Base-by-base conservation (phyloP, 2,329 filamentous ascomycete genomes). In the Colletotrichum plurivorum region DNA sequence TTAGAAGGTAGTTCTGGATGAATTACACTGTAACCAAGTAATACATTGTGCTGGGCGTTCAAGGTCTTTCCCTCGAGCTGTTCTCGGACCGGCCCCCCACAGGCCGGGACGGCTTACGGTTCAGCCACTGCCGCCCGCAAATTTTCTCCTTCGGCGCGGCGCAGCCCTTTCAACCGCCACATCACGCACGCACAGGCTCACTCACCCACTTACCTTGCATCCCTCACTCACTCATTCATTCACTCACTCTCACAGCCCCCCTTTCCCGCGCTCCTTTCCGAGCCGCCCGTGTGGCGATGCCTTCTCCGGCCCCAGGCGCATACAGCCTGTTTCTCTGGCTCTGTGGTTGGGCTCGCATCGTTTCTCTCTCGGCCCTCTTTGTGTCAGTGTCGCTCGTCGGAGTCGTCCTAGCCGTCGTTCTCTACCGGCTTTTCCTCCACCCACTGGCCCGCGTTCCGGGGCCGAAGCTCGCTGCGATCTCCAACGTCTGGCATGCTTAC, bases 401-500 rank as follows among this genome's bases (percentile, higher is more conserved):
- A 13, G 27, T 22, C 51, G 7, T 25, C 12, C 18, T 69, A 18
- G 25, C 25, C 18, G 16, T 61, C 36, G 7, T 56, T 13, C 16
- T 76, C 8, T 85, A 86, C 65, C 77, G 85, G 3, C 71, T 85
- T 1, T 74, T 74, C 41, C 68, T 86, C 2, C 85, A 87, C 52
- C 82, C 84, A 0, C 75, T 88, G 0, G 75, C 85, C 1, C 57
- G 74, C 2, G 64, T 87, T 0, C 86, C 86, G 0, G 86, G 86
- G 0, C 86, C 86, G 0, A 80, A 72, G 22, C 56, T 83, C 0
- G 87, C 85, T 0, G 84, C 83, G 3, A 10, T 86, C 1, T 85
- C 85, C 9, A 84, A 79, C 61, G 62, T 81, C 31, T 88, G 85
- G 85, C 80, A 85, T 46, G 85, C 83, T 0, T 78, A 79, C 12